Evolutionary conservation across 192 early-diverging fungal genomes (phyloP), one percentile per base, ranked within the genome.

Genomic region (Coemansia sp.): DNA sequence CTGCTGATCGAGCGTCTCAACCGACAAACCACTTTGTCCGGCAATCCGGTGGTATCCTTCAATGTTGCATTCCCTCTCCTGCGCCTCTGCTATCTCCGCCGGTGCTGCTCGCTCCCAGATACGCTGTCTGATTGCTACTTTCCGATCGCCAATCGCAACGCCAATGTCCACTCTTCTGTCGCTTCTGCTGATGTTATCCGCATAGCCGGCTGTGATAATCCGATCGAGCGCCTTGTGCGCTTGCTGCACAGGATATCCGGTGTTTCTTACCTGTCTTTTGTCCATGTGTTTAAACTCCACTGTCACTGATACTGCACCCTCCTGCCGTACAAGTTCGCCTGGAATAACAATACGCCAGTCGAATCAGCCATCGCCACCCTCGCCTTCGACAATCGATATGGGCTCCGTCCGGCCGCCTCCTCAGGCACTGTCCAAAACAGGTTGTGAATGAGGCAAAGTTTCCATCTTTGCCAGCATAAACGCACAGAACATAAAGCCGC

Each of bases 111-210:
- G 11, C 52, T n/a, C n/a, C 52, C 52, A 53, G 18, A 53, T 4
- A 9, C 52, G 52, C 52, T 56, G 32, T 23, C 23, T 56, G 56
- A 56, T 56, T 1, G 26, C 21, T 18, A 38, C 6, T 26, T 37
- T 37, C 13, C 19, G 6, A 9, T 11, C 37, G 12, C 56, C 56
- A 32, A 32, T 32, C 3, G 56, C 56, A 32, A 38, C 18, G 2
- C 52, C 52, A 18, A 53, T 53, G 9, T 53, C 52, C 16, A 53
- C 52, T n/a, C 52, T 53, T 53, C 52, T 12, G n/a, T 56, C 32
- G 21, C 6, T 38, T 5, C 11, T 2, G 26, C 9, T 11, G 26
- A 26, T 38, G 23, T 32, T 26, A 6, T 7, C 1, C 0, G 4
- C 18, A 23, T 56, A 56, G 0, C 26, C 37, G 2, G 19, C 38